These are phyloP conservation scores for Neurospora sp. DNA, from an alignment of 495 filamentous ascomycete species.

Conservation along the genomic window DNA sequence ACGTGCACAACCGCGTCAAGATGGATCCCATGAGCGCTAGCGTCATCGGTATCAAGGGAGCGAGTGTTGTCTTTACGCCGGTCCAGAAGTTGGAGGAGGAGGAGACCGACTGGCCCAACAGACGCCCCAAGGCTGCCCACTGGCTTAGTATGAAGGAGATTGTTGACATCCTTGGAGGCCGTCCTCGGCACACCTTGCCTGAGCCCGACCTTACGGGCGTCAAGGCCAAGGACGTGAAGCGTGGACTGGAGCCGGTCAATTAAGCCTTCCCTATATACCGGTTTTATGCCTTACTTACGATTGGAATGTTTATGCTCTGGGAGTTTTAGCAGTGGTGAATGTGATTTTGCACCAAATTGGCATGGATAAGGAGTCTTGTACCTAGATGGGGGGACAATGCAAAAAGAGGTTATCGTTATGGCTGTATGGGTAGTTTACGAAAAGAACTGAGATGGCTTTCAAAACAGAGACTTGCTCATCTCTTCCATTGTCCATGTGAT, in stretches of 20 bases:
- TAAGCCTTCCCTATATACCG: not conserved
- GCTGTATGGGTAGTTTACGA: not conserved
- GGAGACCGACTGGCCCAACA: constrained; percentile 88
- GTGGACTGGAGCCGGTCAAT: constrained; percentile 19
- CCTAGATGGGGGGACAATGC: not conserved
- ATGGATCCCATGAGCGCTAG: constrained; percentile 58
- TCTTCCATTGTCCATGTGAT: not conserved
- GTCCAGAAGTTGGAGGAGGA: constrained; percentile 66
- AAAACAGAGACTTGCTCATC: not conserved
- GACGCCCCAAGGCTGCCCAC: constrained; percentile 75
- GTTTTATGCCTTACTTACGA: not conserved
- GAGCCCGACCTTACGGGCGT: constrained; percentile 34
- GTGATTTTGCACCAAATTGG: not conserved
- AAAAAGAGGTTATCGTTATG: not conserved
- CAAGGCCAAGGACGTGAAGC: constrained; percentile 45
- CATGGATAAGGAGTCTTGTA: not conserved
- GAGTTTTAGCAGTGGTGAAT: not conserved
- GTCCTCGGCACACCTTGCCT: constrained; percentile 40
- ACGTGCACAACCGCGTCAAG: constrained; percentile 55
- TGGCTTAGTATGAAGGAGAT: constrained; percentile 75
- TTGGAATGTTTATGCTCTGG: not conserved
- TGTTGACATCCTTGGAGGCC: constrained; percentile 75
- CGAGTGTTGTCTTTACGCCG: constrained; percentile 73
- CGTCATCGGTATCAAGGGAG: constrained; percentile 89
- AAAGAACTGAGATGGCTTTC: not conserved